These are phyloP conservation scores for Fusarium newnesense DNA, from an alignment of 2,329 filamentous ascomycete species.

Conservation along the genomic window DNA sequence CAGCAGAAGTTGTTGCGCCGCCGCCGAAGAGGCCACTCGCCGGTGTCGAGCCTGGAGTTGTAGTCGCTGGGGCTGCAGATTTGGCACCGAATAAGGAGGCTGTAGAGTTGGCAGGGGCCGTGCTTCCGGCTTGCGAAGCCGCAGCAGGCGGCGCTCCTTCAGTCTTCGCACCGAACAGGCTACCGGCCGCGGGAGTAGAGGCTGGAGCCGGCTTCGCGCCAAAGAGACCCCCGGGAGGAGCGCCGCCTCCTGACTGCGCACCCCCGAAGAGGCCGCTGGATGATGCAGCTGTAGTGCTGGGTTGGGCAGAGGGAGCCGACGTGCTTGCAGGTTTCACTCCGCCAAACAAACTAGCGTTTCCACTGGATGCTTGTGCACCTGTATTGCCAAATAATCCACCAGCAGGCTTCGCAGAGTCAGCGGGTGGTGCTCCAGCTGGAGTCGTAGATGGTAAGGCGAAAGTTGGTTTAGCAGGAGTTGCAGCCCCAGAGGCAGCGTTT, in stretches of 20 bases:
- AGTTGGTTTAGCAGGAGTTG: constrained; percentile 58
- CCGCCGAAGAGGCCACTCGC: constrained; percentile 51
- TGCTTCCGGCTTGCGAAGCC: constrained; percentile 32
- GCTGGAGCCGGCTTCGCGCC: constrained; percentile 45
- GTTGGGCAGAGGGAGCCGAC: constrained; percentile 26
- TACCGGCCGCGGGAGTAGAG: constrained; percentile 39
- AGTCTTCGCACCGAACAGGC: constrained; percentile 39
- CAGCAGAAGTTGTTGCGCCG: constrained; percentile 42
- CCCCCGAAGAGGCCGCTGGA: constrained; percentile 49
- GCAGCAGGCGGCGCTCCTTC: constrained; percentile 38
- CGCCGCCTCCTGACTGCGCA: constrained; percentile 45
- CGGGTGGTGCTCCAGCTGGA: constrained; percentile 65
- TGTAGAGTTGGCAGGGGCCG: constrained; percentile 37
- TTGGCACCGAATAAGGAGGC: constrained; percentile 55
- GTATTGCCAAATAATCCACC: constrained; percentile 40
- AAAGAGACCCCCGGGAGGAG: constrained; percentile 49
- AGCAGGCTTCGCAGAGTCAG: constrained; percentile 47
- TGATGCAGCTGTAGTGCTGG: constrained; percentile 31
- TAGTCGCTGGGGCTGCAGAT: constrained; percentile 49
- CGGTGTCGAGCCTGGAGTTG: constrained; percentile 48
- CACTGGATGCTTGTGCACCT: constrained; percentile 32
- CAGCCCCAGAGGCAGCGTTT: constrained; percentile 42
- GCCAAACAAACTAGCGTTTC: constrained; percentile 45
- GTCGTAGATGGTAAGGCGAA: constrained; percentile 64
- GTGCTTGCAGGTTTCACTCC: constrained; percentile 44